phyloP scores from a whole-genome alignment of 169 alveolate species.

The Cyclospora cayetanensis region DNA sequence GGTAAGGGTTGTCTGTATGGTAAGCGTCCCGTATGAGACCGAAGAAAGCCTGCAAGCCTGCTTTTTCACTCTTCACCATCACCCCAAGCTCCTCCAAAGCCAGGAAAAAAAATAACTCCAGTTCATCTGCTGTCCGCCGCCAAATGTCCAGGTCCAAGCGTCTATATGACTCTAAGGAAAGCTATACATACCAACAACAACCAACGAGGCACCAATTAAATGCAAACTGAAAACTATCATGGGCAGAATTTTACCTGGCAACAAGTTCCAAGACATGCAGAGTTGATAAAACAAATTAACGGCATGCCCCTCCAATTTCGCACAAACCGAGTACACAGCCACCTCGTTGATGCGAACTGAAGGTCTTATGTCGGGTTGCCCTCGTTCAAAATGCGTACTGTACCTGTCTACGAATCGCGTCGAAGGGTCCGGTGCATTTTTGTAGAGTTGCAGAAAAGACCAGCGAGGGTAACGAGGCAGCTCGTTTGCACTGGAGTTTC shows the following conservation, averaged over 20 bases:
- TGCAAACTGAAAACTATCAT: too few relatives aligned
- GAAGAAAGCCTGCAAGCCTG: constrained; percentile 49
- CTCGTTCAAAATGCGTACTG: too few relatives aligned
- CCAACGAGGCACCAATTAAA: background rate
- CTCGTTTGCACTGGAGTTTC: background rate
- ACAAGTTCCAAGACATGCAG: background rate
- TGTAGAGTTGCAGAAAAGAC: constrained; percentile 71
- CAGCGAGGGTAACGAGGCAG: constrained; percentile 62
- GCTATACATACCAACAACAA: background rate
- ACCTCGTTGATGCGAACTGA: too few relatives aligned
- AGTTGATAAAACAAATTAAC: background rate
- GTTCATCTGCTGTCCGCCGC: constrained; percentile 64
- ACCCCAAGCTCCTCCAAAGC: constrained; percentile 65
- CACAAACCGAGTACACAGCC: too few relatives aligned
- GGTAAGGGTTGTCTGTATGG: constrained; percentile 76
- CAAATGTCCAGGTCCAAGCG: constrained; percentile 68
- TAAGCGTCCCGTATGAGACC: constrained; percentile 71
- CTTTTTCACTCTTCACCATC: constrained; percentile 54
- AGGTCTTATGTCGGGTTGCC: too few relatives aligned
- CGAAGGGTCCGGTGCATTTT: constrained; percentile 65
- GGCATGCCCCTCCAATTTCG: too few relatives aligned
- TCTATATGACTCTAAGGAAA: constrained; percentile 62
- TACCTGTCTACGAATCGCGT: constrained; percentile 61
- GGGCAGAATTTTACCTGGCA: too few relatives aligned
- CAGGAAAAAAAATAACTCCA: constrained; percentile 65